Conservation (phyloP, 495 filamentous ascomycete species). For the Penicillium macrosclerotiorum region DNA sequence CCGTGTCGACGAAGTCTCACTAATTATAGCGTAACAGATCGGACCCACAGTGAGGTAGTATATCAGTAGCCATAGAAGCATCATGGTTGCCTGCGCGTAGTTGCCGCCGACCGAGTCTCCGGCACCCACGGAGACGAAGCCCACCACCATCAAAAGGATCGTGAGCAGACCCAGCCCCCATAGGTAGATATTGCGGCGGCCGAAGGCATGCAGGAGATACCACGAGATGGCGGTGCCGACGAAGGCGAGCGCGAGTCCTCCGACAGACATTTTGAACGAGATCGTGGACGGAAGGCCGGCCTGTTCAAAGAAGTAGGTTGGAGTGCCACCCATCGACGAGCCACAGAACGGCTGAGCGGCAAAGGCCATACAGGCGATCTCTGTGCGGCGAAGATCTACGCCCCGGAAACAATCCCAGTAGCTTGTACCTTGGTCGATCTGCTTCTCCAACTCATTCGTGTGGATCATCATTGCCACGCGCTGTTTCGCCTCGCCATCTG, state of each 20-base stretch:
- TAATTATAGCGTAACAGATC: slow-evolving; percentile 32
- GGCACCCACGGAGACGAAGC: slow-evolving; percentile 29
- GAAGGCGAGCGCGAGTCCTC: slow-evolving; percentile 44
- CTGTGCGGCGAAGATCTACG: slow-evolving; percentile 38
- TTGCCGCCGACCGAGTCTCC: slow-evolving; percentile 16
- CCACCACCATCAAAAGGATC: slow-evolving; percentile 41
- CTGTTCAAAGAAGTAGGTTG: slow-evolving; percentile 44
- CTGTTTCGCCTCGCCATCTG: not conserved
- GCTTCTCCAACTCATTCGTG: slow-evolving; percentile 35
- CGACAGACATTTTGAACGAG: slow-evolving; percentile 31
- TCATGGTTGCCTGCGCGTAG: slow-evolving; percentile 32
- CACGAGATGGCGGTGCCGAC: slow-evolving; percentile 52
- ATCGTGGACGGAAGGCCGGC: slow-evolving; percentile 29
- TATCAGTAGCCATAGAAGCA: slow-evolving; percentile 39
- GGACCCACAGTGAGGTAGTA: slow-evolving; percentile 46
- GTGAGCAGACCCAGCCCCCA: slow-evolving; percentile 43
- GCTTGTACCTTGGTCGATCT: slow-evolving; percentile 27
- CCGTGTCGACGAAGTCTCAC: slow-evolving; percentile 38
- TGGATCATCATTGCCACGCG: slow-evolving; percentile 42
- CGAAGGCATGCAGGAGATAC: slow-evolving; percentile 46
- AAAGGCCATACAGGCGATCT: slow-evolving; percentile 31
- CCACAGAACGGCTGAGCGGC: slow-evolving; percentile 31
- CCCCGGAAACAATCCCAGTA: slow-evolving; percentile 42
- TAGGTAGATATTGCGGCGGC: slow-evolving; percentile 53
- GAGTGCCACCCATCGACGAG: slow-evolving; percentile 26